Evolutionary conservation across 2,329 filamentous ascomycete genomes (phyloP).

Genomic region (Elsinoe batatas): DNA sequence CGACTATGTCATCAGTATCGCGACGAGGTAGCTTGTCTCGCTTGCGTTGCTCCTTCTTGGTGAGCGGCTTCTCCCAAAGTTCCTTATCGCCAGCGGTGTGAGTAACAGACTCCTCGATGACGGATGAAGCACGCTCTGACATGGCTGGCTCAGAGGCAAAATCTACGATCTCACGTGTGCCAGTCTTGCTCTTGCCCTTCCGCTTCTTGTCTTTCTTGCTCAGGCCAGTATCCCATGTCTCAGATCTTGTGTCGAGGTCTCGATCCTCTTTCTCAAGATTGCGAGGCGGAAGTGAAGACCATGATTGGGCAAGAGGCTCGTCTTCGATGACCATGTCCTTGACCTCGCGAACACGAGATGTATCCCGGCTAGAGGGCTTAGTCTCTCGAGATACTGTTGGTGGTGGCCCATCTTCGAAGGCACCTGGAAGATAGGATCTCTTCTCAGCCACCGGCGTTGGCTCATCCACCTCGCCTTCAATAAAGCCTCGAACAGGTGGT

Average conservation of each 20-base stretch:
- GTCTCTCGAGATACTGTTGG: conserved; percentile 14
- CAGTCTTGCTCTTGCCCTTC: conserved; percentile 10
- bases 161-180: conserved; percentile 1
- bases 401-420: conserved; percentile 36
- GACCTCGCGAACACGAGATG: conserved; percentile 2
- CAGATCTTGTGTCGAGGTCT: conserved; percentile 8
- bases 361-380: neutral
- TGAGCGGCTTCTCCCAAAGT: conserved; percentile 24
- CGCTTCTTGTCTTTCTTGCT: conserved; percentile 13
- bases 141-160: conserved; percentile 7
- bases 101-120: conserved; percentile 20
- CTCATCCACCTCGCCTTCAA: conserved; percentile 40
- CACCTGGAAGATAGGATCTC: conserved; percentile 49
- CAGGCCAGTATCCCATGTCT: conserved; percentile 6
- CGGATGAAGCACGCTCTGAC: conserved; percentile 1
- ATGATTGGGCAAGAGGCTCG: neutral
- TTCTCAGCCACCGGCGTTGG: conserved; percentile 47
- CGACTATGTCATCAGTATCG: neutral
- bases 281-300: neutral
- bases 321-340: neutral
- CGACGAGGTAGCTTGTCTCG: conserved; percentile 21
- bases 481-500: conserved; percentile 27
- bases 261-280: neutral
- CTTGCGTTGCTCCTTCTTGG: conserved; percentile 32
- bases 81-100: conserved; percentile 16